Evolutionary conservation across 2,329 filamentous ascomycete genomes (phyloP).

Genomic region (Penicillium decumbens): DNA sequence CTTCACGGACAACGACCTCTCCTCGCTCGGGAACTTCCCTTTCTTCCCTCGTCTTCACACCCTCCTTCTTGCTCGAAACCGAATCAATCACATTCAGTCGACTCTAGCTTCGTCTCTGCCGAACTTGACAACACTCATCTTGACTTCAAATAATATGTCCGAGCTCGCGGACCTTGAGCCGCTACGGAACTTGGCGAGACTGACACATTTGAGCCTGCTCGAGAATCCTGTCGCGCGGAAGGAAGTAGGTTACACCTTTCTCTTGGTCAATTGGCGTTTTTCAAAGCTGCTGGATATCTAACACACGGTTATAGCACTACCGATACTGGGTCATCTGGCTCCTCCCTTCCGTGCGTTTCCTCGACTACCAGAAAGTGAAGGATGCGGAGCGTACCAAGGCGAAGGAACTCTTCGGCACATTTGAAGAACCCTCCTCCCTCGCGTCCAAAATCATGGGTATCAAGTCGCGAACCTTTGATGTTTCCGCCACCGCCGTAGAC

Average conservation of each 20-base stretch:
- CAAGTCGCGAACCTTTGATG: constrained; percentile 72
- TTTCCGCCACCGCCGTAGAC: constrained; percentile 40
- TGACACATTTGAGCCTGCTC: constrained; percentile 75
- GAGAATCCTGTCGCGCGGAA: constrained; percentile 90
- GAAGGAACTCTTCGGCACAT: constrained; percentile 74
- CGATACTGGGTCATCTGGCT: constrained; percentile 87
- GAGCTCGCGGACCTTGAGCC: constrained; percentile 86
- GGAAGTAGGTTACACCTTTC: constrained; percentile 60
- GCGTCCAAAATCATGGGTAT: constrained; percentile 79
- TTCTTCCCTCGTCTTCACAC: constrained; percentile 82
- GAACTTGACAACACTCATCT: constrained; percentile 72
- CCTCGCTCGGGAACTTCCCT: constrained; percentile 84
- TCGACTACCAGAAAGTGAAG: constrained; percentile 91
- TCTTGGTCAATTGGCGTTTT: not conserved
- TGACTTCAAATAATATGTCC: constrained; percentile 74
- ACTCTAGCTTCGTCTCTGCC: constrained; percentile 71
- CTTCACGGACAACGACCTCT: constrained; percentile 96
- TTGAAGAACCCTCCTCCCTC: constrained; percentile 70
- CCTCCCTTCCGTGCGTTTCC: constrained; percentile 76
- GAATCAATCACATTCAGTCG: constrained; percentile 74
- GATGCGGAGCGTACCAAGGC: constrained; percentile 74
- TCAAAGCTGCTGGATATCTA: not conserved
- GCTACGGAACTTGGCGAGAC: constrained; percentile 60
- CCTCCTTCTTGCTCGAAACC: constrained; percentile 83
- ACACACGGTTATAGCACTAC: constrained; percentile 62